phyloP scores from a whole-genome alignment of 176 grass and related monocot species.

The Olyra latifolia region DNA sequence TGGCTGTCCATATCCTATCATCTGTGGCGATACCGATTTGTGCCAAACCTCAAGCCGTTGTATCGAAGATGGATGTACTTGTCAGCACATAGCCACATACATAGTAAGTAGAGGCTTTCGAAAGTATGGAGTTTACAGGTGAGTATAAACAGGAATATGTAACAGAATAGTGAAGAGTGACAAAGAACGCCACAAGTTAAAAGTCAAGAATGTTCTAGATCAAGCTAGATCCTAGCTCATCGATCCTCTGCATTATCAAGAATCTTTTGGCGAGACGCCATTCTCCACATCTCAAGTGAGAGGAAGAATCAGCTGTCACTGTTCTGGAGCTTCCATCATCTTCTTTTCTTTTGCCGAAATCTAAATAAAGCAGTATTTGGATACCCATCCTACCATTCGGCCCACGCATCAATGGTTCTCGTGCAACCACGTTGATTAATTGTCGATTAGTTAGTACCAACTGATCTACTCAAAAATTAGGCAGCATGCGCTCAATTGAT shows the following conservation, averaged over 20 bases:
- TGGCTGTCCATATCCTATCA: neutral
- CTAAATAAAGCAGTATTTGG: neutral
- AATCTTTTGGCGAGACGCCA: constrained; percentile 4
- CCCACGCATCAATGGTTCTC: neutral
- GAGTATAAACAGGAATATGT: neutral
- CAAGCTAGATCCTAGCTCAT: constrained; percentile 5
- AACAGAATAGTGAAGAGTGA: neutral
- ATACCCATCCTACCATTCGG: neutral
- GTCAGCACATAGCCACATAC: neutral
- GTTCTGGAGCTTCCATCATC: neutral
- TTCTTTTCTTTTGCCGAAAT: neutral
- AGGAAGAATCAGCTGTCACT: neutral
- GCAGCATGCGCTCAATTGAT: neutral
- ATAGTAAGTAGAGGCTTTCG: neutral
- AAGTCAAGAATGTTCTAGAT: constrained; percentile 6
- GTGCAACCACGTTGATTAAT: too few species aligned
- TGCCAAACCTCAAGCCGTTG: neutral
- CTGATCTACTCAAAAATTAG: neutral
- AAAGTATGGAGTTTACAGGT: neutral
- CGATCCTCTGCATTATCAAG: neutral
- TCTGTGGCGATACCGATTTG: neutral
- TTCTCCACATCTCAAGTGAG: neutral
- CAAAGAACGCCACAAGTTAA: neutral
- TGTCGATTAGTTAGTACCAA: too few species aligned
- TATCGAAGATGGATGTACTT: neutral